Evolutionary conservation across 148 eudicot genomes (phyloP), one percentile per base, ranked within the genome.

Genomic region (Spergularia bocconei): DNA sequence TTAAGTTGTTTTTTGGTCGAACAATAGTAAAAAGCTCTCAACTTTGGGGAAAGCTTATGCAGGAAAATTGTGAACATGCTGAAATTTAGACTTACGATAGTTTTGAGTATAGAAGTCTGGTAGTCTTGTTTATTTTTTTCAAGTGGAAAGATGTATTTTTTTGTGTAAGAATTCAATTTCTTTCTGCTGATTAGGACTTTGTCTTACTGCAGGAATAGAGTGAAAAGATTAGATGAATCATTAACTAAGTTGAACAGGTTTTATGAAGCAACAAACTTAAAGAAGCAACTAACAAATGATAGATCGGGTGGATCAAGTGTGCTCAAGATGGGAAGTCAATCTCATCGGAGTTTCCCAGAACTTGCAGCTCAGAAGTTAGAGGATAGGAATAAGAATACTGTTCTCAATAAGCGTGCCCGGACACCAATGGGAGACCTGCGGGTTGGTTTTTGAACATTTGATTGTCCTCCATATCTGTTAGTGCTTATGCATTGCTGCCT

Each of bases 401-500:
- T 73, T 83, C 88, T 79, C 51, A 91, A 87, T 84, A 93, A 88
- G 87, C 94, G 98, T 69, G 82, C 83, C 50, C 94, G 98, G 67
- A 89, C 98, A 67, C 89, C 98, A 64, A 79, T 91, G 75, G 90
- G 90, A 71, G 97, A 93, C 72, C 63, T 84, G 79, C 89, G 89
- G 98, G 98, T 93, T 78, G 70, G 91, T 82, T 65, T 48, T 60
- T 54, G 7, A 56, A 47, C 72, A 58, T 9, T 48, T 72, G 63
- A 48, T 53, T 58, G 20, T 51, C 58, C 6, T 70, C 39, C 48
- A 33, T 23, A 20, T 36, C 25, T 16, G 13, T 12, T 16, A 17
- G 13, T 60, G 52, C 47, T 63, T 21, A 5, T 20, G 13, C n/a
- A 52, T 53, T 9, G 36, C 41, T 69, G 21, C 71, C 23, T 68